Evolutionary conservation across 2,329 filamentous ascomycete species (phyloP).

Genomic region (Ilyonectria mors-panacis): DNA sequence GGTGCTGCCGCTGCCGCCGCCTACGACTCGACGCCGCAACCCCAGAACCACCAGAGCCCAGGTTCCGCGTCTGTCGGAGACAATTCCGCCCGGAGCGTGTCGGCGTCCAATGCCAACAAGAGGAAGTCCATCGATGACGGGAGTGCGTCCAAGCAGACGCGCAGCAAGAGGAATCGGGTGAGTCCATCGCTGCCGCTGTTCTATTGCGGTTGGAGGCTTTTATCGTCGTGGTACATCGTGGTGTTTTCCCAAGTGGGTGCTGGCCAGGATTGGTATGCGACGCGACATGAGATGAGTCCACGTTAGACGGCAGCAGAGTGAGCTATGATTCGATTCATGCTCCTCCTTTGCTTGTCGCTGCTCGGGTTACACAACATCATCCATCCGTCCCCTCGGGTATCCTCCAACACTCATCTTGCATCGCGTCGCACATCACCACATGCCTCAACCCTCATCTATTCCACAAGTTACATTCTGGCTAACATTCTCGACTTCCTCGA

Average conservation of each 20-base stretch:
- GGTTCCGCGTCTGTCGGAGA: conserved; percentile 62
- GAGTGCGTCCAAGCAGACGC: conserved; percentile 62
- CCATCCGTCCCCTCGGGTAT: not conserved
- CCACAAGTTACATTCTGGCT: conserved; percentile 29
- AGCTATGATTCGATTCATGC: not conserved
- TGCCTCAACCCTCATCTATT: not conserved
- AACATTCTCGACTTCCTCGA: conserved; percentile 28
- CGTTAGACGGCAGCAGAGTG: not conserved
- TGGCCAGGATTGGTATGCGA: not conserved
- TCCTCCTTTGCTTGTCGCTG: not conserved
- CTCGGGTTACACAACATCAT: not conserved
- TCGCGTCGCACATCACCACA: conserved; percentile 3
- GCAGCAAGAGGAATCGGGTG: conserved; percentile 73
- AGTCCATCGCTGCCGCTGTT: conserved; percentile 48
- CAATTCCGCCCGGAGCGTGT: conserved; percentile 61
- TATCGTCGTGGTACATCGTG: conserved; percentile 4
- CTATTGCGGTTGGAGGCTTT: not conserved
- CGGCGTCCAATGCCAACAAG: conserved; percentile 50
- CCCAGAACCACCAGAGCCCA: conserved; percentile 52
- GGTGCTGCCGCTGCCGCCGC: conserved; percentile 50
- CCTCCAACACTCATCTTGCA: not conserved
- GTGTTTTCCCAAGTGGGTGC: not conserved
- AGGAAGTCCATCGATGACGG: conserved; percentile 61
- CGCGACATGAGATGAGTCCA: conserved; percentile 2
- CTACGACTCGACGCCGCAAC: conserved; percentile 52